Percentiles rank a stretch among this genome's conserved stretches.
These are phyloP conservation scores for Cercospora beticola DNA, from an alignment of 2,329 filamentous ascomycete species.

Conservation along the genomic window DNA sequence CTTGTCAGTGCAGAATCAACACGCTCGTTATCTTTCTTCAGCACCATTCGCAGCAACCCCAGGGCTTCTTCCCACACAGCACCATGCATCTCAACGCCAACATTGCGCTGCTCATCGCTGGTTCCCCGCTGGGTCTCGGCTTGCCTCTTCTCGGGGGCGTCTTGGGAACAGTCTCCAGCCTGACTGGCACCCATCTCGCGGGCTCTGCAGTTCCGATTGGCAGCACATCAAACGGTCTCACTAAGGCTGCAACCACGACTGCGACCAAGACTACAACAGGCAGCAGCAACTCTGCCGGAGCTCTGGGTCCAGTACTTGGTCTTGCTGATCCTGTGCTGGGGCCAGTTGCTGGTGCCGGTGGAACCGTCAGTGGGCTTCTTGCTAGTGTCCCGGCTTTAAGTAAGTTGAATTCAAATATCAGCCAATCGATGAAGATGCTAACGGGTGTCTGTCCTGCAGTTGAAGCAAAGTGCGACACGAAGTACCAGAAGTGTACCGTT, in stretches of 20 bases:
- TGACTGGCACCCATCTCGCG: conserved; percentile 2
- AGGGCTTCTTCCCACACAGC: background rate
- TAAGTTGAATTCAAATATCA: background rate
- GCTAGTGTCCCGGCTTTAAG: conserved; percentile 8
- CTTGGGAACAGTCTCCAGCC: background rate
- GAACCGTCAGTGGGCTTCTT: conserved; percentile 8
- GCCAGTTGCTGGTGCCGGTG: background rate
- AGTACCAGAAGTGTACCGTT: conserved; percentile 17
- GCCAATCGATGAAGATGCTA: background rate
- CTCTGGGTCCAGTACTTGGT: background rate
- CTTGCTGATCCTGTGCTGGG: background rate
- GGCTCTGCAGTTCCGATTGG: background rate
- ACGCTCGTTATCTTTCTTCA: background rate
- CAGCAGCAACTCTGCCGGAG: background rate
- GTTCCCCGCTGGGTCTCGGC: background rate
- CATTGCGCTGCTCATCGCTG: background rate
- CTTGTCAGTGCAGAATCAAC: background rate
- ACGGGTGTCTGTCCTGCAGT: background rate
- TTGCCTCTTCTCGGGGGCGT: conserved; percentile 6
- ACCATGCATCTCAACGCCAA: conserved; percentile 2
- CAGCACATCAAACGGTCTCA: background rate
- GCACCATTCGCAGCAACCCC: background rate
- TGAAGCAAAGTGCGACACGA: conserved; percentile 9
- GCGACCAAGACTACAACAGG: background rate
- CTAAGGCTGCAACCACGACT: background rate